phyloP scores from a whole-genome alignment of 805 yeast genomes.

The Clavispora vitiphila region DNA sequence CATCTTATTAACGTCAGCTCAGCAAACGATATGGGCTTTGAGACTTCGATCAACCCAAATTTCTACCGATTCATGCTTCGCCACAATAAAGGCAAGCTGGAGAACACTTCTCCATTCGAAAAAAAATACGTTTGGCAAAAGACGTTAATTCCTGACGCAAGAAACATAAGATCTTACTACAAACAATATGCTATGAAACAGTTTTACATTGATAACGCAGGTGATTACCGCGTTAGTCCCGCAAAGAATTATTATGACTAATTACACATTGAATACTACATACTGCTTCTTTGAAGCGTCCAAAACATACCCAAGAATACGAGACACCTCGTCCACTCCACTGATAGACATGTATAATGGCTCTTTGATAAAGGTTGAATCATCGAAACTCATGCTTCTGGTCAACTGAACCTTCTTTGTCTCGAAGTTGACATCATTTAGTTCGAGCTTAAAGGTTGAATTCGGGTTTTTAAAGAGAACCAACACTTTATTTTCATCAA shows the following conservation, averaged over 20 bases:
- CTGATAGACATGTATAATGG: constrained; percentile 32
- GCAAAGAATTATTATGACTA: constrained; percentile 24
- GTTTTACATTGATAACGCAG: constrained; percentile 20
- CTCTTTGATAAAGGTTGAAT: constrained; percentile 8
- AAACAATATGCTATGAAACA: constrained; percentile 27
- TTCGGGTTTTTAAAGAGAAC: background rate
- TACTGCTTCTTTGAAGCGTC: constrained; percentile 38
- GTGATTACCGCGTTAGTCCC: constrained; percentile 19
- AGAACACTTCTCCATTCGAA: constrained; percentile 15
- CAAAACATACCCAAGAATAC: constrained; percentile 32
- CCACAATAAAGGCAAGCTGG: constrained; percentile 14
- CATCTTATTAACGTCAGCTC: constrained; percentile 12
- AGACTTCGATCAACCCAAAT: constrained; percentile 14
- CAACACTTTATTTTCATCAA: constrained; percentile 1
- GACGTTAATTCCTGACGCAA: constrained; percentile 24
- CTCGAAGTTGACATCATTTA: constrained; percentile 1
- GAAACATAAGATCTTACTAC: constrained; percentile 23
- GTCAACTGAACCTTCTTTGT: constrained; percentile 5
- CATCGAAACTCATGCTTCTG: constrained; percentile 9
- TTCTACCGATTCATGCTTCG: constrained; percentile 25
- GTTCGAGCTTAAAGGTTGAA: constrained; percentile 1
- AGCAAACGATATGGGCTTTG: constrained; percentile 6
- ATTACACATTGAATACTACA: constrained; percentile 34
- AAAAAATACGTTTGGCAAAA: constrained; percentile 19
- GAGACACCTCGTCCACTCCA: constrained; percentile 13